Conservation (phyloP, 345 rosid species). For the Eucalyptus pauciflora region DNA sequence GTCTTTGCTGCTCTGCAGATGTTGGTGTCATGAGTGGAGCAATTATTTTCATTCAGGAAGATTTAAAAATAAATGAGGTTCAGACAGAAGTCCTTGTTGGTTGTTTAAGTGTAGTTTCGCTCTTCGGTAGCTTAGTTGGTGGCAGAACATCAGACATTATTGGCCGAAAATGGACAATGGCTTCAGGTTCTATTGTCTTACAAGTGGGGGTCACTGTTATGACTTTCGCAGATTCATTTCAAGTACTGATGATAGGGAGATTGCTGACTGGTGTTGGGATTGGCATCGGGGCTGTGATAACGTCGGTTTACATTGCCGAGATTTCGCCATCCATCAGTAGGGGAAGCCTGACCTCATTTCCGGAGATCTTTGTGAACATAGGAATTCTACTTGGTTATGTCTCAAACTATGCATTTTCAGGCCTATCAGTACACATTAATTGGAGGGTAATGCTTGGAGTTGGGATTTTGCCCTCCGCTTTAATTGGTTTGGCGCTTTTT, state of each 20-base stretch:
- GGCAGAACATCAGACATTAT: slow-evolving; percentile 73
- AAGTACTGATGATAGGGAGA: slow-evolving; percentile 61
- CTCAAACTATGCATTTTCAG: slow-evolving; percentile 74
- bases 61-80: slow-evolving; percentile 63
- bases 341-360: slow-evolving; percentile 79
- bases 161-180: slow-evolving; percentile 96
- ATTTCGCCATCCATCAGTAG: slow-evolving; percentile 56
- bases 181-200: slow-evolving; percentile 65
- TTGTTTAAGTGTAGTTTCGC: slow-evolving; percentile 59
- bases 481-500: slow-evolving; percentile 59
- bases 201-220: slow-evolving; percentile 60
- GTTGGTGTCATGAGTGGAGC: slow-evolving; percentile 99
- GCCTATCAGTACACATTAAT: slow-evolving; percentile 47
- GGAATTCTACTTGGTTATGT: slow-evolving; percentile 88
- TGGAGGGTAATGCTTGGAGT: slow-evolving; percentile 93
- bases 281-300: slow-evolving; percentile 72
- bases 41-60: slow-evolving; percentile 76
- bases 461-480: slow-evolving; percentile 66
- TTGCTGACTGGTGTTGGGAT: slow-evolving; percentile 68
- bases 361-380: slow-evolving; percentile 69
- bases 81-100: slow-evolving; percentile 79
- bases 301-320: slow-evolving; percentile 82
- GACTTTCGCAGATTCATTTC: slow-evolving; percentile 69
- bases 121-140: slow-evolving; percentile 83
- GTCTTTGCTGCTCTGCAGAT: slow-evolving; percentile 31